Evolutionary conservation across 1,284 basidiomycete genomes (phyloP), one percentile per base, ranked within the genome.

Genomic region (Takashimella tepidaria): DNA sequence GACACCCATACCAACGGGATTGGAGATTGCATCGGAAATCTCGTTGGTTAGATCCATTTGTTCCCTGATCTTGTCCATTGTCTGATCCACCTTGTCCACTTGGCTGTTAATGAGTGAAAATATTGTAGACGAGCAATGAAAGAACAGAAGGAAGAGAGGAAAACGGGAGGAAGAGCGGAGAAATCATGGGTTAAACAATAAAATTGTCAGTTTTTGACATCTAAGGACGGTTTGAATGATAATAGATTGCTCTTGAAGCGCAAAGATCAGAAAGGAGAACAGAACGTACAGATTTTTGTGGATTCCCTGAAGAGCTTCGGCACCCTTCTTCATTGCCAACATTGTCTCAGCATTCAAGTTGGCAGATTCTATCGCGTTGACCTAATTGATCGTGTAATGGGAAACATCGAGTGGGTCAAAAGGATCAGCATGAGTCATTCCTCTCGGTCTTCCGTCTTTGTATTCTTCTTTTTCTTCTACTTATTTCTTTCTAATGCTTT

Each of bases 271-370:
- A 54, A 47, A 56, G 27, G 47, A 53, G 22, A 23, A 20, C 16
- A 21, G 19, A 20, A 84, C 90, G 70, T 61, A 95, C 91, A 98
- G 82, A 68, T 85, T 87, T 52, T 87, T 86, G 69, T 99, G 96
- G 55, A 99, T 98, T 46, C 83, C 82, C 78, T 89, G 89, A 73
- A 99, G 82, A 16, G 89, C 96, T 60, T 88, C 86, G 0, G 92
- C 84, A 42, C 91, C 96, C 76, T 90, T 89, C 85, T 92, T 93
- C 92, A 99, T 98, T 24, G 91, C 93, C 24, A 84, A 80, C 89
- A 99, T 93, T 25, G 92, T 98, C 81, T 98, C 93, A 69, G 91
- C 87, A 76, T 99, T 98, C 77, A 98, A 84, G 79, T 98, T 98
- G 47, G 96, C 96, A 20, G 89, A 92, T 77, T 98, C 96, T 54